A percentile compares a stretch with the other conserved stretches of the same genome.
These are phyloP conservation scores for Myriosclerotinia curreyana DNA, from an alignment of 2,329 filamentous ascomycete genomes.

Conservation along the genomic window DNA sequence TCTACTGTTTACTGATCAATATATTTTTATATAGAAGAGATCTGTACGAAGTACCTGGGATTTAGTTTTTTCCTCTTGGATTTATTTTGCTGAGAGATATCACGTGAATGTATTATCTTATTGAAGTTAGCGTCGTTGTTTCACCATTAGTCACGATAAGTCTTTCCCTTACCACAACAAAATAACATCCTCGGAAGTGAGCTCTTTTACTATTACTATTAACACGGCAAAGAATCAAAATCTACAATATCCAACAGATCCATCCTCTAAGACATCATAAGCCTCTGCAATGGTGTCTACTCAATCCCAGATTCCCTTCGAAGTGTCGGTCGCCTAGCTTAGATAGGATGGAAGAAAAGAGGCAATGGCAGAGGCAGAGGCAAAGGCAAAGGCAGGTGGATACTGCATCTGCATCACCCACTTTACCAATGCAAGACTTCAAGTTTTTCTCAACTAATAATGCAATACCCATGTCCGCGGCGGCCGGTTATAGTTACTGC, in stretches of 20 bases:
- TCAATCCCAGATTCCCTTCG: not conserved
- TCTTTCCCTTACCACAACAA: too few species aligned
- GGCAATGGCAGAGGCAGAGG: not conserved
- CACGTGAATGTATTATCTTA: too few species aligned
- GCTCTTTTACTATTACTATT: too few species aligned
- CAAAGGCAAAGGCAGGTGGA: not conserved
- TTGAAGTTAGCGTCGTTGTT: too few species aligned
- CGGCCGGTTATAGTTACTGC: slow-evolving; percentile 6
- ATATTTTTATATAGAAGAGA: too few species aligned
- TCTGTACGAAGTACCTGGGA: too few species aligned
- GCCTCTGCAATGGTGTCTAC: not conserved
- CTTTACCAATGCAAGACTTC: slow-evolving; percentile 10
- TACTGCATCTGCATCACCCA: not conserved
- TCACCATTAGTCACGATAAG: too few species aligned
- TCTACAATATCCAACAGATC: not conserved
- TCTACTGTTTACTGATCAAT: too few species aligned
- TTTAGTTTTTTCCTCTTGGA: too few species aligned
- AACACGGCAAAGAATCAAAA: too few species aligned
- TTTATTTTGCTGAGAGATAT: too few species aligned
- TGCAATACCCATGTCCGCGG: slow-evolving; percentile 10
- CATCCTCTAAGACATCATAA: not conserved
- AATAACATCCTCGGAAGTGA: too few species aligned
- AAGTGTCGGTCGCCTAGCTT: not conserved
- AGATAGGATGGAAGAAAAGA: slow-evolving; percentile 1
- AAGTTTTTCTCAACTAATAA: slow-evolving; percentile 13